Base-by-base conservation (phyloP, 2,329 filamentous ascomycete species). In the Cryphonectria carpinicola region DNA sequence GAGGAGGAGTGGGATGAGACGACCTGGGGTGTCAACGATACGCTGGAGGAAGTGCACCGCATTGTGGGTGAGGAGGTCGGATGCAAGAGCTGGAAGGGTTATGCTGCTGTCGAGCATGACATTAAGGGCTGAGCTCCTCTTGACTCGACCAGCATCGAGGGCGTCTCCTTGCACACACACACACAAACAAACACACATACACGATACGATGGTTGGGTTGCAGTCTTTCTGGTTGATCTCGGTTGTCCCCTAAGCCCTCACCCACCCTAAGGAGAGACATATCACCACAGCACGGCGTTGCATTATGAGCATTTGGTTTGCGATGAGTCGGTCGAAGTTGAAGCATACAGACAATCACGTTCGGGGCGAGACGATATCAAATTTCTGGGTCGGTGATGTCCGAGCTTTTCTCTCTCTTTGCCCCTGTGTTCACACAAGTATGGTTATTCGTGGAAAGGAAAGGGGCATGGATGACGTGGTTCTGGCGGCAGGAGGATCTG, bases 21-120 rank as follows among this genome's bases (percentile, higher is more conserved):
- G 19, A 66, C 58, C 14, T n/a, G 61, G 19, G 37, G 65, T 2
- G 13, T 56, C 1, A 17, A n/a, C 13, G 37, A 46, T n/a, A 64
- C 70, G 35, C 58, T 54, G 69, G 22, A 49, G 56, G 58, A 63
- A 62, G 63, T 65, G 11, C 46, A 72, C 46, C 25, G 37, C 14
- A 32, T 71, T 19, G 65, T 72, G 39, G 69, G 43, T n/a, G 35
- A 49, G 46, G 63, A 69, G 39, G 62, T 72, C 3, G 71, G 66
- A 19, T 69, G 70, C 22, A 32, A 65, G 37, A n/a, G 22, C 22
- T 72, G 69, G 71, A 35, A 56, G 39, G 71, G 71, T 11, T 72
- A 68, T 64, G 37, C 25, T 46, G 70, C 49, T 10, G 43, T 68
- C 41, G 39, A 35, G 32, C 65, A 66, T n/a, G 28, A 54, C 4